phyloP scores from a whole-genome alignment of 164 flowering plant genomes.

The Euptelea pleiosperma region DNA sequence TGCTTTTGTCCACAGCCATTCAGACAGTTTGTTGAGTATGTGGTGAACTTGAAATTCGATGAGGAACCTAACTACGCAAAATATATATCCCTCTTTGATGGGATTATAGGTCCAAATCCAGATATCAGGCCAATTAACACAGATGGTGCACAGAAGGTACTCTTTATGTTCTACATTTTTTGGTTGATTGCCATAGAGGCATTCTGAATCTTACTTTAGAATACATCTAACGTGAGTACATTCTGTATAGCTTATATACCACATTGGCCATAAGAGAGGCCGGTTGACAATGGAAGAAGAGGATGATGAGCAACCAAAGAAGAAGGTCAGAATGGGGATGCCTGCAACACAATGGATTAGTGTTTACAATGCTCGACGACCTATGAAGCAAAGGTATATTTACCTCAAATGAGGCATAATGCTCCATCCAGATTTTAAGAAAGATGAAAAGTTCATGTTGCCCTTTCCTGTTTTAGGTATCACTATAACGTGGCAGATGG shows the following conservation, averaged over 20 bases:
- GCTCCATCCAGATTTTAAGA: neutral
- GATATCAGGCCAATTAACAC: conserved; percentile 85
- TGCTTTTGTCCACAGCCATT: conserved; percentile 86
- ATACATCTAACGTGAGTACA: conserved; percentile 14
- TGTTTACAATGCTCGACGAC: conserved; percentile 81
- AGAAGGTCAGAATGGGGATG: conserved; percentile 90
- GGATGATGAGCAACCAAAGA: conserved; percentile 87
- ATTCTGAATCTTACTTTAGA: neutral
- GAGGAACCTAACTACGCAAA: conserved; percentile 96
- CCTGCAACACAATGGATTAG: conserved; percentile 99
- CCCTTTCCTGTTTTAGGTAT: conserved; percentile 47
- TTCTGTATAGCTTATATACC: conserved; percentile 64
- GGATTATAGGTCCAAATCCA: conserved; percentile 86
- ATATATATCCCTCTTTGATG: conserved; percentile 87
- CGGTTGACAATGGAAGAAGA: conserved; percentile 77
- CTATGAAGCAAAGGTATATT: conserved; percentile 91
- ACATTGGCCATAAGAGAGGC: conserved; percentile 97
- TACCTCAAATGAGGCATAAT: neutral
- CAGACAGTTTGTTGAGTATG: conserved; percentile 73
- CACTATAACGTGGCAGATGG: conserved; percentile 87
- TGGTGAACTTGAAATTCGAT: conserved; percentile 88
- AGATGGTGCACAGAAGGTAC: conserved; percentile 94
- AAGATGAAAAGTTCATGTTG: conserved; percentile 6
- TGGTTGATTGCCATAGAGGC: neutral
- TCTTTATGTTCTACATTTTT: neutral